Base-by-base conservation (phyloP, 2,329 filamentous ascomycete genomes). In the Colletotrichum liaoningense region DNA sequence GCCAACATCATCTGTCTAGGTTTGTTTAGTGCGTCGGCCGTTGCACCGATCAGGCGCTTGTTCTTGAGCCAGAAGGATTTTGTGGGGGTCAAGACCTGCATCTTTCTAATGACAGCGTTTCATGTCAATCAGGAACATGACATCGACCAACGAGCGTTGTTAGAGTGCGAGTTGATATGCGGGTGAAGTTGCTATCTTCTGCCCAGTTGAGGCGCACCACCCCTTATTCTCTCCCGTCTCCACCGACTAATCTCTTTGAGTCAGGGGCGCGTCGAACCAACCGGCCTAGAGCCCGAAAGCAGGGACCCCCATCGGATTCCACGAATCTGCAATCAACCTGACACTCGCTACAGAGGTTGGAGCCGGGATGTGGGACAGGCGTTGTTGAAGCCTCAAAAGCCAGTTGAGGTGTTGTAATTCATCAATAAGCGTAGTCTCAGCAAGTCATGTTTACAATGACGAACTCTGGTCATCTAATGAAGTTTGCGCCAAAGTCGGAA, bases 201-300 rank as follows among this genome's bases (percentile, higher is more conserved):
- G 22, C 24, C 42, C 69, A 58, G 42, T 33, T 33, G 59, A 33
- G 49, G 42, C 63, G 56, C 68, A 67, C 57, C 59, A 28, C 60
- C 67, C 69, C 60, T 69, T 46, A 64, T 52, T 26, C 65, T 22
- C 19, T 33, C 12, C 9, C 7, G 67, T 65, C 56, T 49, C 67
- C 70, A 70, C 70, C 56, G 67, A 59, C 56, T 66, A 65, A 73
- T 73, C 46, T 73, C 42, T 49, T 49, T 42, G 70, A 46, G 22
- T 65, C 28, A 62, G 42, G 67, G 55, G 54, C 16, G n/a, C 30
- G 12, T 46, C 14, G 30, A 49, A 42, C 49, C 24, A 28, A 49
- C 55, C 22, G 11, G 22, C 5, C 22, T 24, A 28, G 8, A 38
- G 28, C 33, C 38, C 35, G 64, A 58, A 26, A 46, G 58, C 64